These are phyloP conservation scores for Aspergillus carlsbadensis DNA, from an alignment of 495 filamentous ascomycete genomes.

Conservation along the genomic window DNA sequence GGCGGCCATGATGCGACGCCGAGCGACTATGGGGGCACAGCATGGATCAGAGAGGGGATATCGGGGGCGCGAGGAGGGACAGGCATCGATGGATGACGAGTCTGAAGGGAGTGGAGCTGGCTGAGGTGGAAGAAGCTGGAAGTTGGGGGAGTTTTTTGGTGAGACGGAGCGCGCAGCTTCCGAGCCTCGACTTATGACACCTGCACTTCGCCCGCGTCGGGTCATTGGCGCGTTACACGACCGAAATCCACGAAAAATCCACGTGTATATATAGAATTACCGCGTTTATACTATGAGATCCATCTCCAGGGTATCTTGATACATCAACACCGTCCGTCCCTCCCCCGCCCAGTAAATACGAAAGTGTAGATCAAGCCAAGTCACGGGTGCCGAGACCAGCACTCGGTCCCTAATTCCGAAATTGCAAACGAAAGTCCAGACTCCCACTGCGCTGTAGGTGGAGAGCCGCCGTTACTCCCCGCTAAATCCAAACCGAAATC, in stretches of 20 bases:
- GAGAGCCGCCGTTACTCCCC: slow-evolving; percentile 18
- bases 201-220: background rate
- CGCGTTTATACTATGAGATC: background rate
- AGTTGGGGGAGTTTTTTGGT: slow-evolving; percentile 5
- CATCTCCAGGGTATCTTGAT: slow-evolving; percentile 21
- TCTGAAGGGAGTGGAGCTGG: background rate
- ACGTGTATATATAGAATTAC: slow-evolving; percentile 1
- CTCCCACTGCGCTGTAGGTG: background rate
- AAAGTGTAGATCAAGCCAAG: background rate
- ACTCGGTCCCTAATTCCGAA: background rate
- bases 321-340: slow-evolving; percentile 2
- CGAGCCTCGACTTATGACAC: background rate
- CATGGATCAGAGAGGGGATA: slow-evolving; percentile 25
- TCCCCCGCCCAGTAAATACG: background rate
- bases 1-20: slow-evolving; percentile 46
- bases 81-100: slow-evolving; percentile 16
- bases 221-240: background rate
- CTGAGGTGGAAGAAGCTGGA: slow-evolving; percentile 4
- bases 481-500: slow-evolving; percentile 18
- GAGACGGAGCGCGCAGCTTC: slow-evolving; percentile 3
- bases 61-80: background rate
- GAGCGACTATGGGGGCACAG: slow-evolving; percentile 23
- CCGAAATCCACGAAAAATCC: no score
- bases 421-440: slow-evolving; percentile 11
- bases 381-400: background rate